Conservation (phyloP, 805 yeast species). For the Candida railenensis region DNA sequence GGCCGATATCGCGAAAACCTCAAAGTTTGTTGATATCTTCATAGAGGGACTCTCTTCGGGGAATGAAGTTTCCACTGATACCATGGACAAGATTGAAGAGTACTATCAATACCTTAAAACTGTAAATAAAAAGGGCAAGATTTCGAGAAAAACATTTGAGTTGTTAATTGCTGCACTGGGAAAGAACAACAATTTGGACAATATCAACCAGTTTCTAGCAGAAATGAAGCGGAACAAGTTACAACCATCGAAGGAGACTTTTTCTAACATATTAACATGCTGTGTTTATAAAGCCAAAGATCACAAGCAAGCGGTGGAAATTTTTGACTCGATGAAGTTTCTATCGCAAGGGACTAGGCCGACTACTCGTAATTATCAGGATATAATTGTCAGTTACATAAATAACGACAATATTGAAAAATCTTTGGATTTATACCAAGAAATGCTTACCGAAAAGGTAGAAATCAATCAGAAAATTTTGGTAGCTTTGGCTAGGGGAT, state of each 20-base stretch:
- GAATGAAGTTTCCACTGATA: constrained; percentile 15
- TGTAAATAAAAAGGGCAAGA: constrained; percentile 18
- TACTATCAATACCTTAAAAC: constrained; percentile 25
- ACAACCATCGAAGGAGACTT: constrained; percentile 45
- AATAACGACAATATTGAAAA: constrained; percentile 64
- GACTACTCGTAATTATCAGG: constrained; percentile 62
- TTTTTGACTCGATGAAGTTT: constrained; percentile 86
- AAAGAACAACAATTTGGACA: constrained; percentile 33
- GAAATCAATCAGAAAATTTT: constrained; percentile 36
- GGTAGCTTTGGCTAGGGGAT: constrained; percentile 65
- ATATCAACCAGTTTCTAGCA: constrained; percentile 35
- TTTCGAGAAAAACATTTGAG: constrained; percentile 43
- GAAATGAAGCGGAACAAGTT: constrained; percentile 38
- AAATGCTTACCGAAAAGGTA: constrained; percentile 45
- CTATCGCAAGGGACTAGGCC: constrained; percentile 67
- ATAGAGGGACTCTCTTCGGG: constrained; percentile 34
- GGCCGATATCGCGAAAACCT: constrained; percentile 28
- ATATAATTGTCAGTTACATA: constrained; percentile 66
- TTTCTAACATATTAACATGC: constrained; percentile 59
- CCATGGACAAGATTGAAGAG: constrained; percentile 28
- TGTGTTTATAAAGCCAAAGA: constrained; percentile 52
- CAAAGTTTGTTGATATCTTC: constrained; percentile 34
- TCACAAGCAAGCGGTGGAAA: constrained; percentile 60
- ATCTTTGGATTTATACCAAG: constrained; percentile 74
- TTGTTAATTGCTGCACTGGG: constrained; percentile 46